phyloP scores from a whole-genome alignment of 2,329 filamentous ascomycete species.

The Xylaria sp. region DNA sequence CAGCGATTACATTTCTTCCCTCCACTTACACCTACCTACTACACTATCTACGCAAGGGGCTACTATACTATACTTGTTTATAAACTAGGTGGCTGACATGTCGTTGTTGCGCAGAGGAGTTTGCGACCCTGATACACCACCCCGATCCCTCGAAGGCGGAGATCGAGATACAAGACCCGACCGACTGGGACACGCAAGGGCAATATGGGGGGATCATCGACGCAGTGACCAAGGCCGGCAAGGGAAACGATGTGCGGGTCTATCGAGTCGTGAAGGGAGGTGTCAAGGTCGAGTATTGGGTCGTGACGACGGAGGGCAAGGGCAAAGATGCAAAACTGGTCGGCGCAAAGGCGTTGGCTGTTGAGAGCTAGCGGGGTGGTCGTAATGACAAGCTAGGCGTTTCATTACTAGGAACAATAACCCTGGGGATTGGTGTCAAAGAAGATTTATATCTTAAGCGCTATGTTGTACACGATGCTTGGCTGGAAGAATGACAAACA shows the following conservation, averaged over 20 bases:
- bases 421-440: background rate
- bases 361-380: conserved; percentile 69
- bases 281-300: conserved; percentile 80
- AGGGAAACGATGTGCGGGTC: conserved; percentile 76
- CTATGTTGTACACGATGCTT: background rate
- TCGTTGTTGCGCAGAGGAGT: conserved; percentile 64
- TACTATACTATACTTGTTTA: background rate
- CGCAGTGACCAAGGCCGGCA: conserved; percentile 71
- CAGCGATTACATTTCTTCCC: background rate
- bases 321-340: conserved; percentile 68
- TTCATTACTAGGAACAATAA: background rate
- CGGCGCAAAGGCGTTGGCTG: conserved; percentile 79
- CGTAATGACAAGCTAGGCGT: background rate
- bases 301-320: conserved; percentile 71
- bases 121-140: conserved; percentile 73
- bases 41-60: background rate
- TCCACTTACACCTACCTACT: background rate
- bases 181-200: conserved; percentile 77
- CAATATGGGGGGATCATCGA: conserved; percentile 76
- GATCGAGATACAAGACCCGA: conserved; percentile 72
- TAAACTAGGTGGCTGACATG: conserved; percentile 10
- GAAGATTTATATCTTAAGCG: background rate
- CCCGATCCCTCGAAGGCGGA: conserved; percentile 62
- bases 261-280: conserved; percentile 74
- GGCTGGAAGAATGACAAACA: background rate